Conservation (phyloP, 2,329 filamentous ascomycete genomes). For the Claviceps sp. region DNA sequence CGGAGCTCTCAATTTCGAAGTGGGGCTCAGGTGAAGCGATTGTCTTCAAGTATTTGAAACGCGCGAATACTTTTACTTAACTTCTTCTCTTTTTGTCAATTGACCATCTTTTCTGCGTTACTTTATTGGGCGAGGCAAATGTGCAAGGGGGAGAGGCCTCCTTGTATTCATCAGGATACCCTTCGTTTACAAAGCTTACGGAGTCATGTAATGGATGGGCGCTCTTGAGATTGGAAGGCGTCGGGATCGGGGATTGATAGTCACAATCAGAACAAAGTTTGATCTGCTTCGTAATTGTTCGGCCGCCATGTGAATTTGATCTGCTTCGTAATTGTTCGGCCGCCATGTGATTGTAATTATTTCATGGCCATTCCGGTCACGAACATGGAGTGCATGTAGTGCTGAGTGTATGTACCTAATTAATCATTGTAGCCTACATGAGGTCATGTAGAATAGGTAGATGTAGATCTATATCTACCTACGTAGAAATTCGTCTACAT, state of each 20-base stretch:
- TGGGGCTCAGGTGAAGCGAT: not conserved
- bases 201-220: conserved; percentile 3
- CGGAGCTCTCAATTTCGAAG: no score
- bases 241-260: conserved; percentile 15
- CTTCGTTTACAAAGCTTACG: conserved; percentile 16
- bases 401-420: no score
- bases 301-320: not conserved
- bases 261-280: not conserved
- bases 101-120: not conserved
- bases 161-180: conserved; percentile 20
- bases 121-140: conserved; percentile 6
- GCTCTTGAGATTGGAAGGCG: conserved; percentile 5
- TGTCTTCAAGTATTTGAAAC: not conserved
- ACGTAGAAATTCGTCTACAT: no score
- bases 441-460: no score
- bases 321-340: not conserved
- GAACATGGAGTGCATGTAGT: no score
- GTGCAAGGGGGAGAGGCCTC: conserved; percentile 7
- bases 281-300: not conserved
- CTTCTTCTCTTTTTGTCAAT: not conserved
- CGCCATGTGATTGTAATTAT: not conserved
- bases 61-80: conserved; percentile 6
- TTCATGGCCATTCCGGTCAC: no score
- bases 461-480: no score
- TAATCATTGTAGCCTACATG: no score